Conservation (phyloP, 352 stramenopile species). For the Elongisporangium anandrum region DNA sequence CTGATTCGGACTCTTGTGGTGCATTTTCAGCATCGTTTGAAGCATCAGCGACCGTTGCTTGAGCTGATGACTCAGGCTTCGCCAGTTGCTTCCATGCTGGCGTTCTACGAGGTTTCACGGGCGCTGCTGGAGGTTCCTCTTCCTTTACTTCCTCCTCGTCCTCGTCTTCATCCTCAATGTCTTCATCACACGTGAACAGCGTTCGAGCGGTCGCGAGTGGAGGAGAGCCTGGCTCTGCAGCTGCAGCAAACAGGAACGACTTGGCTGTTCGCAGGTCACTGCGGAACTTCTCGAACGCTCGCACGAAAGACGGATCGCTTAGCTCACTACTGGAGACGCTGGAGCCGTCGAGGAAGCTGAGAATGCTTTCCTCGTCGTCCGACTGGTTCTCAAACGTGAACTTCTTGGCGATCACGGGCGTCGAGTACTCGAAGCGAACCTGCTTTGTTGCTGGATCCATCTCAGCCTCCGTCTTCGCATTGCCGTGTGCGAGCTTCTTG, state of each 20-base stretch:
- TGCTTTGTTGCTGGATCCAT: conserved; percentile 22
- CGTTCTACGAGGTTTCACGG: background rate
- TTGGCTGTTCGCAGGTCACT: conserved; percentile 18
- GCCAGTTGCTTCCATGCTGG: conserved; percentile 1
- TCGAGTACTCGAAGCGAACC: conserved; percentile 62
- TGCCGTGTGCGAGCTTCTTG: background rate
- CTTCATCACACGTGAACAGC: conserved; percentile 11
- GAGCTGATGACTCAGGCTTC: background rate
- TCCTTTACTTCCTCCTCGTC: background rate
- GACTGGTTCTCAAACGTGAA: conserved; percentile 58
- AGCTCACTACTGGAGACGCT: conserved; percentile 49
- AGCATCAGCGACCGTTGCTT: background rate
- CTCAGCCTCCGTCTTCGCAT: background rate
- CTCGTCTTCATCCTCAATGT: background rate
- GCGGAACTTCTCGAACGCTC: conserved; percentile 43
- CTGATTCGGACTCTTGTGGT: background rate
- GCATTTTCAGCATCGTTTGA: background rate
- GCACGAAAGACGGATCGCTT: conserved; percentile 50
- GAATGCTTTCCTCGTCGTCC: conserved; percentile 36
- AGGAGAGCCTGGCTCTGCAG: background rate
- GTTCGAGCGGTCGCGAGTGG: conserved; percentile 12
- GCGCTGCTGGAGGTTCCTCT: background rate
- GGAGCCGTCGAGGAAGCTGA: conserved; percentile 52
- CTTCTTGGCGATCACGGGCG: conserved; percentile 47
- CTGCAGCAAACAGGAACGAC: background rate